phyloP scores from a whole-genome alignment of 371 early-diverging fungal genomes.

The Chytridium lagenaria region DNA sequence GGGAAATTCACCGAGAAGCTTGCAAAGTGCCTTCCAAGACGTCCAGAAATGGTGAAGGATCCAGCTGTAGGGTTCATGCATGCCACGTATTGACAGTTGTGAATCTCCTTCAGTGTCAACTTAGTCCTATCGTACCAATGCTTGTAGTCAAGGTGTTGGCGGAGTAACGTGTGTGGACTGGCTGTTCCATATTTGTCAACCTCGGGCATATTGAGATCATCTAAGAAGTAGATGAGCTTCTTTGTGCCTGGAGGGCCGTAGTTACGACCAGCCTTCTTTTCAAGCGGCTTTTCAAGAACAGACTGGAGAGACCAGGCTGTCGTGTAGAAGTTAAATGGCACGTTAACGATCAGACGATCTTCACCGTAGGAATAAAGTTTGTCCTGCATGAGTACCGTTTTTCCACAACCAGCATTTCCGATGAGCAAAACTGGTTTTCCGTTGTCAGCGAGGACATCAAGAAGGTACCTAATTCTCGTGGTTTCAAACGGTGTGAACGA shows the following conservation, averaged over 20 bases:
- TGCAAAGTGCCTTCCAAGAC: conserved; percentile 66
- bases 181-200: conserved; percentile 72
- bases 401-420: conserved; percentile 69
- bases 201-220: conserved; percentile 73
- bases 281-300: conserved; percentile 66
- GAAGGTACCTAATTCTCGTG: conserved; percentile 57
- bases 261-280: conserved; percentile 71
- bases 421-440: conserved; percentile 63
- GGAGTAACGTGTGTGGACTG: conserved; percentile 61
- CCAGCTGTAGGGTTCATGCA: conserved; percentile 75
- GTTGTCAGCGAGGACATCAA: conserved; percentile 66
- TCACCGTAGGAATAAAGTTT: conserved; percentile 65
- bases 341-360: conserved; percentile 64
- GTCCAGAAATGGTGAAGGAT: conserved; percentile 63
- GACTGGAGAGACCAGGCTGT: conserved; percentile 64
- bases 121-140: conserved; percentile 70
- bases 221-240: conserved; percentile 69
- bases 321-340: conserved; percentile 71
- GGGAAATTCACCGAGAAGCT: conserved; percentile 68
- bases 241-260: conserved; percentile 68
- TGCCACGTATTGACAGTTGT: conserved; percentile 70
- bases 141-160: conserved; percentile 66
- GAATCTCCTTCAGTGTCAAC: conserved; percentile 68
- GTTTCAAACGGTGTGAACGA: conserved; percentile 69
- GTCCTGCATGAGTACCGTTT: conserved; percentile 68